Evolutionary conservation across 2,329 filamentous ascomycete genomes (phyloP).

Genomic region (Colletotrichum chlorophyti): DNA sequence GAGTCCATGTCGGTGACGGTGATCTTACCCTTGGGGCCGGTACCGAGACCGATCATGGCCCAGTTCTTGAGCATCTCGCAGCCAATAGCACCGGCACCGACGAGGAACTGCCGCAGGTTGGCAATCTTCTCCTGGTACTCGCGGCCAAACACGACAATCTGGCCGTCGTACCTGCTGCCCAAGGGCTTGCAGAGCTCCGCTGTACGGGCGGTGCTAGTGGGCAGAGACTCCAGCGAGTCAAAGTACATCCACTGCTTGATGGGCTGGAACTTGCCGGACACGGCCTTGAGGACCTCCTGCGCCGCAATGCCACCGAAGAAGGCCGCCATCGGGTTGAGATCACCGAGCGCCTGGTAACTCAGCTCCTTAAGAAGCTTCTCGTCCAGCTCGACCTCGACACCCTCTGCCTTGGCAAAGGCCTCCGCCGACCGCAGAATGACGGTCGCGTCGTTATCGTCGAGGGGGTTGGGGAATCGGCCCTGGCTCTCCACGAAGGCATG

Average conservation of each 20-base stretch:
- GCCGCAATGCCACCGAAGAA: slow-evolving; percentile 94
- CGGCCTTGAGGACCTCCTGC: slow-evolving; percentile 94
- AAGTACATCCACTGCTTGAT: slow-evolving; percentile 97
- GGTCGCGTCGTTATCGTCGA: slow-evolving; percentile 83
- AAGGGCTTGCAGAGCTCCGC: slow-evolving; percentile 88
- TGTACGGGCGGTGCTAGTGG: slow-evolving; percentile 74
- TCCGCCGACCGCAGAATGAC: slow-evolving; percentile 80
- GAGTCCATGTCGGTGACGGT: slow-evolving; percentile 97
- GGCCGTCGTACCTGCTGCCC: slow-evolving; percentile 90
- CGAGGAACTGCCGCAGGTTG: slow-evolving; percentile 90
- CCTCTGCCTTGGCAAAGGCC: slow-evolving; percentile 75
- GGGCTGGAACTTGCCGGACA: slow-evolving; percentile 98
- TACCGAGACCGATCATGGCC: slow-evolving; percentile 96
- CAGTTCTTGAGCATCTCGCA: slow-evolving; percentile 99
- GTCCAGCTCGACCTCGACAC: slow-evolving; percentile 83
- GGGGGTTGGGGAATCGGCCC: slow-evolving; percentile 78
- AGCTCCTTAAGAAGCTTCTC: slow-evolving; percentile 93
- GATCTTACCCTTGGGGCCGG: slow-evolving; percentile 87
- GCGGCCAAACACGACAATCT: slow-evolving; percentile 93
- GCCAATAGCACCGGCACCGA: slow-evolving; percentile 95
- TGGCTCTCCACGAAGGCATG: slow-evolving; percentile 83
- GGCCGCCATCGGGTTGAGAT: slow-evolving; percentile 89
- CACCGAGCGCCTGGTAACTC: slow-evolving; percentile 91
- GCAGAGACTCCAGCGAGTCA: slow-evolving; percentile 95
- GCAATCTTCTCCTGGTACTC: slow-evolving; percentile 94